Base-by-base conservation (phyloP, 371 early-diverging fungal genomes). In the Apophysomyces ossiformis region DNA sequence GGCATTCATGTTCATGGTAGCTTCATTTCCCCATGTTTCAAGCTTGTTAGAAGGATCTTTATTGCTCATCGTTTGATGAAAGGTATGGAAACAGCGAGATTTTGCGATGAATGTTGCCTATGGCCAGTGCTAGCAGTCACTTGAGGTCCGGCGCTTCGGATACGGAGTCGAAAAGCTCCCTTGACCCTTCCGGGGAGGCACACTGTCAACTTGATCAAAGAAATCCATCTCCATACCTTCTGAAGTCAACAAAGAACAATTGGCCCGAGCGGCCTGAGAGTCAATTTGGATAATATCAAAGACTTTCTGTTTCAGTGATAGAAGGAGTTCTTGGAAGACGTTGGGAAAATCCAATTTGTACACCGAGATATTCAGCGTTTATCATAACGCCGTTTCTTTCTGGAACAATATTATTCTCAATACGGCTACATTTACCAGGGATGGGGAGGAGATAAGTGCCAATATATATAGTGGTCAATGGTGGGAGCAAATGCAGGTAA, bases 1-100 rank as follows among this genome's bases (percentile, higher is more conserved):
- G 18, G 89, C 85, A 74, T 93, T 93, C 73, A 93, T 72, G 74
- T 95, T 95, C 94, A 93, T 95, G 36, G 91, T 93, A 56, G 78
- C 74, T 62, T 87, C 91, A 69, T 91, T 93, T 35, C 93, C 93
- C 77, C 86, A 86, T 21, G 93, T 92, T 58, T 91, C 92, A 35
- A 92, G 68, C 35, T 67, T 76, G 67, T 90, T 90, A 60, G 72
- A 74, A 54, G 72, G 67, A 60, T 79, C 77, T 43, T 68, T 60
- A 44, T 81, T 84, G 72, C 70, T 78, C 65, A 69, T 74, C 46
- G 37, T 69, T 41, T 13, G 13, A 26, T 26, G 32, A 26, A 26
- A 26, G 32, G 32, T 26, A 2, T 26, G 32, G 61, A 41, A 41
- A 41, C 11, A 35, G 65, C 62, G 41, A 41, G 41, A 41, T 41